Evolutionary conservation across 108 stramenopile genomes (phyloP), one percentile per base, ranked within the genome.

Genomic region (Fragilaria crotonensis): DNA sequence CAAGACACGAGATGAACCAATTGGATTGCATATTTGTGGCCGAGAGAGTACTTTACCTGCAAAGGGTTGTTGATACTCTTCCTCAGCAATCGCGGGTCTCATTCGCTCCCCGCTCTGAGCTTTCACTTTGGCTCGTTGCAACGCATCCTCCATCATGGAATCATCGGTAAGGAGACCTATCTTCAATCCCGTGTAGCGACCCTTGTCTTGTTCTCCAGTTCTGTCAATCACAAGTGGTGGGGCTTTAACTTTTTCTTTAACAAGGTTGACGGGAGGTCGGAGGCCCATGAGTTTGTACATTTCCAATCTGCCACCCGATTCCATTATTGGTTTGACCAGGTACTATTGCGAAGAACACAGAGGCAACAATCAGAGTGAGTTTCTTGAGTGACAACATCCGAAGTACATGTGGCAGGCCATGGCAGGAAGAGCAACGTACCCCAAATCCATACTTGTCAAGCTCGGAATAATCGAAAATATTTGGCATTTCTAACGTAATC

Each of bases 391-490:
- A 54, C 14, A 30, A 9, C 11, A 30, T 11, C 22, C 11, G 14
- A 30, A 14, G 28, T 54, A 14, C 30, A 11, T 28, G 7, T 25
- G 11, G 27, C 22, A 4, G 11, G 45, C 21, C 14, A 58, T 20
- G 5, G 14, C 45, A 28, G 25, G 9, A 5, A 27, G n/a, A 25
- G n/a, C 3, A 7, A 56, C 57, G 7, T 58, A 66, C 64, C n/a
- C 64, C 63, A 57, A 73, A 86, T 11, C 83, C 83, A 62, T 86
- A 86, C 67, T 79, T 84, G 11, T 64, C 63, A 61, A 90, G 55
- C 62, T 90, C 77, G 33, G 78, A 80, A 57, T 90, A 90, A 53
- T 87, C 85, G 68, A 90, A 86, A 1, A 81, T 67, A 55, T 84
- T 78, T 7, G 89, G 78, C 7, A 57, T 67, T 14, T 66, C 66